Evolutionary conservation across 192 early-diverging fungal genomes (phyloP), one percentile per base, ranked within the genome.

Genomic region (Lunasporangiospora selenospora): DNA sequence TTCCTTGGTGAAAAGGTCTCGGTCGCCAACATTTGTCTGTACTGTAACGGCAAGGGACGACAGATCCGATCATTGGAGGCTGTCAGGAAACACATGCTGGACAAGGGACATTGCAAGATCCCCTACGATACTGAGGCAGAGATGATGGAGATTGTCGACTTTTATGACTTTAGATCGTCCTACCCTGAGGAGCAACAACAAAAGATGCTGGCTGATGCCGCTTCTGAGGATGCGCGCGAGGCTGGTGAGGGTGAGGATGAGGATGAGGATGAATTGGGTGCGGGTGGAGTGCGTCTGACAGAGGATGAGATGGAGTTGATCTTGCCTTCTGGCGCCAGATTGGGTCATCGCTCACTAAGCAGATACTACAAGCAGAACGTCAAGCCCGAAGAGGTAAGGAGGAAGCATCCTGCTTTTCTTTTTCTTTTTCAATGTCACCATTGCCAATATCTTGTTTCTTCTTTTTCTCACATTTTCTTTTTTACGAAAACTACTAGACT

Each of bases 91-190:
- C 98, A 99, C 62, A 99, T 99, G 96, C 76, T 82, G 33, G 91
- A 93, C 76, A 98, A 97, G 81, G 94, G 94, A 21, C 98, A 98
- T 76, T 93, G 92, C 71, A 97, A 93, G 82, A 93, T 99, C 65
- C 88, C 89, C n/a, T 97, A 98, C 69, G 95, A 97, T 51, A 88
- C 89, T 47, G 97, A 93, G 26, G 87, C 89, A 4, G 96, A 99
- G 61, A 85, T 90, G 52, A 81, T 91, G 60, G 97, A 98, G 75
- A 77, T 99, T 48, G 88, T 86, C 3, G 96, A 98, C 61, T 99
- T 90, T 80, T 99, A 99, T 79, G 95, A 97, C 78, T 99, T 96
- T 79, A 87, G 86, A 49, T 88, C 92, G 2, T 92, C 90, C 5
- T 96, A 94, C 65, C 89, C 92, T 12, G 89, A 90, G 50, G 75